Evolutionary conservation across 108 stramenopile genomes (phyloP), one percentile per base, ranked within the genome.

Genomic region (Pelagomonas calceolata): DNA sequence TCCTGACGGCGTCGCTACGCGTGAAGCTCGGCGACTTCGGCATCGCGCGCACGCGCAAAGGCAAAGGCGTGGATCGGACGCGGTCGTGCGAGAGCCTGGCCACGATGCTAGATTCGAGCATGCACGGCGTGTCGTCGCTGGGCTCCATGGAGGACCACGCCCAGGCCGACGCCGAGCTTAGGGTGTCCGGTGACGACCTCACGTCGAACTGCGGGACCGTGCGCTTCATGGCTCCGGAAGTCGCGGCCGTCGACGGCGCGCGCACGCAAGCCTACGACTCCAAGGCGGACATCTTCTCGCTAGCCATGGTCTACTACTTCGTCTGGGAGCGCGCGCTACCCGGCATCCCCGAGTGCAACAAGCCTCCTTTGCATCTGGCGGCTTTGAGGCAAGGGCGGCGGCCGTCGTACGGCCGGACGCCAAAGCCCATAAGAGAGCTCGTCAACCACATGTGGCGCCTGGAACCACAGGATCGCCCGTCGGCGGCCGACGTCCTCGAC

Each of bases 291-390:
- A 26, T 60, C 51, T 60, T 60, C 26, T 9, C 7, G 7, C 51
- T 60, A 26, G 51, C 51, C 51, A 60, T 60, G 51, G 51, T 60
- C 51, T 60, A 60, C 51, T 60, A 60, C 51, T 60, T 60, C 51
- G 51, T 60, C 26, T 60, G 14, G 21, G 51, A 60, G 51, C 51
- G 51, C 51, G 51, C 29, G 21, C 51, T 26, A 3, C 51, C 51
- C 21, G 14, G 21, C 21, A 60, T 60, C 26, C 51, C 51, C 21
- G 51, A 26, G 51, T 26, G 26, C 51, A 1, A 3, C 21, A 60
- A 16, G 26, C 51, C 51, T 4, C 1, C 51, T 17, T 1, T 26
- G 51, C 26, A 60, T 26, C 51, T 60, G 21, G 21, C 3, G 7
- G 51, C 51, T 1, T 26, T 60, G 7, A 26, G 29, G 21, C 21